Conservation (phyloP, 1,284 basidiomycete species). For the Tilletia caries region DNA sequence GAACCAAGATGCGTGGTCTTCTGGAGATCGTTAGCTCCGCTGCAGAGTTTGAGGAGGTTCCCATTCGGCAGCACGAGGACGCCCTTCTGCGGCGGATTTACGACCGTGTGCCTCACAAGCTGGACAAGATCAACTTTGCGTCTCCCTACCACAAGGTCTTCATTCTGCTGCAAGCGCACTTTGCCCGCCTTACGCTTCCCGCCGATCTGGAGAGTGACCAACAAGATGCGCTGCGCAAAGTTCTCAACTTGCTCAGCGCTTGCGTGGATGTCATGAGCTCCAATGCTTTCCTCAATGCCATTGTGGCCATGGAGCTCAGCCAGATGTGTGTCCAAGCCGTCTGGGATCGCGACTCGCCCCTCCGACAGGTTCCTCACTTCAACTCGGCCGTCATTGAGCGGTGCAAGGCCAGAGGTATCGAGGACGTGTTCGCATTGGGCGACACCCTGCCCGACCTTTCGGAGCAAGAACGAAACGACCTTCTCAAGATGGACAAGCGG, state of each 20-base stretch:
- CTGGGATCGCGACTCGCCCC: conserved; percentile 74
- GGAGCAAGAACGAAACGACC: conserved; percentile 58
- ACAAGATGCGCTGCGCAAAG: conserved; percentile 77
- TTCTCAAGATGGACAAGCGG: conserved; percentile 77
- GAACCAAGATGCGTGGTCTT: conserved; percentile 94
- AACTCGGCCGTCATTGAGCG: conserved; percentile 70
- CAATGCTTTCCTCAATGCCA: conserved; percentile 87
- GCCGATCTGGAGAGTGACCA: conserved; percentile 92
- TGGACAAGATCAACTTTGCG: conserved; percentile 77
- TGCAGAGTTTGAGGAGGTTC: conserved; percentile 89
- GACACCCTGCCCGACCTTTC: conserved; percentile 44
- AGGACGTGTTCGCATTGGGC: conserved; percentile 45
- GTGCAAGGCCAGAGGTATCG: conserved; percentile 62
- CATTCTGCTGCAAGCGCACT: conserved; percentile 92
- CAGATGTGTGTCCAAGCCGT: conserved; percentile 99
- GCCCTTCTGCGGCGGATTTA: conserved; percentile 68
- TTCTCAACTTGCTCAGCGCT: conserved; percentile 66
- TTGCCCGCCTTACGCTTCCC: conserved; percentile 83
- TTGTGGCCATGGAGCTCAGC: conserved; percentile 97
- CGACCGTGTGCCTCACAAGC: conserved; percentile 94
- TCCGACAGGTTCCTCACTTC: conserved; percentile 95
- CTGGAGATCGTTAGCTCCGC: conserved; percentile 94
- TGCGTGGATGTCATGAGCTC: conserved; percentile 98
- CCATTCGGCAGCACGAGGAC: conserved; percentile 70
- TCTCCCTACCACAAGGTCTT: conserved; percentile 98